Base-by-base conservation (phyloP, 2,329 filamentous ascomycete species). In the Pseudofabraea citricarpa region DNA sequence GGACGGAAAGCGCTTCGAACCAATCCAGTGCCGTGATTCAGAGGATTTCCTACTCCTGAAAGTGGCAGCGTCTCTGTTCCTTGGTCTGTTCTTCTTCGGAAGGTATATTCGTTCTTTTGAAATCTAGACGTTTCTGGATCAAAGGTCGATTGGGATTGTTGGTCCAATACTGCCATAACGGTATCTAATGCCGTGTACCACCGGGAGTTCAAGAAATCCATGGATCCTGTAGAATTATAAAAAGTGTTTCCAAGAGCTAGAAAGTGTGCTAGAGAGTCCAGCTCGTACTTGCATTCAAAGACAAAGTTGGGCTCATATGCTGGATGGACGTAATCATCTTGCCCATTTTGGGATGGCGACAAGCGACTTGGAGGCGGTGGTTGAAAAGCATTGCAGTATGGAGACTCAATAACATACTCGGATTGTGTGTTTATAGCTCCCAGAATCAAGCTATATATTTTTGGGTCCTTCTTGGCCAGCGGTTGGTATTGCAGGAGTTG, bases 281-380 rank as follows among this genome's bases (percentile, higher is more conserved):
- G 81, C 69, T 98, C 93, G 66, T 97, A 98, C 67, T 98, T 98
- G 78, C 93, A 98, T 66, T 98, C 93, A 53, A 96, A 98, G 3
- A 98, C 93, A 38, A 83, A 78, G 0, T 74, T 79, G 0, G 85
- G 85, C 58, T 97, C 90, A 60, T 95, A 97, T 1, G 74, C 73
- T 1, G 93, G 93, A 56, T 95, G 89, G 0, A 98, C 93, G 7
- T 62, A 66, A 59, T 98, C 93, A 16, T 84, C 77, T 61, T 95
- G 87, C 3, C 87, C 87, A 57, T 91, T 95, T 55, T 78, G 75
- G 13, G 82, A 83, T 5, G 84, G 71, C 3, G 74, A 67, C 1
- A 97, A 73, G 13, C 84, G 79, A 51, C 88, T 90, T 6, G 90
- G 87, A 2, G 87, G 84, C 1, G 93, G 93, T 4, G 93, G 91